phyloP scores from a whole-genome alignment of 805 yeast species.

The Middelhovenomyces tepae region DNA sequence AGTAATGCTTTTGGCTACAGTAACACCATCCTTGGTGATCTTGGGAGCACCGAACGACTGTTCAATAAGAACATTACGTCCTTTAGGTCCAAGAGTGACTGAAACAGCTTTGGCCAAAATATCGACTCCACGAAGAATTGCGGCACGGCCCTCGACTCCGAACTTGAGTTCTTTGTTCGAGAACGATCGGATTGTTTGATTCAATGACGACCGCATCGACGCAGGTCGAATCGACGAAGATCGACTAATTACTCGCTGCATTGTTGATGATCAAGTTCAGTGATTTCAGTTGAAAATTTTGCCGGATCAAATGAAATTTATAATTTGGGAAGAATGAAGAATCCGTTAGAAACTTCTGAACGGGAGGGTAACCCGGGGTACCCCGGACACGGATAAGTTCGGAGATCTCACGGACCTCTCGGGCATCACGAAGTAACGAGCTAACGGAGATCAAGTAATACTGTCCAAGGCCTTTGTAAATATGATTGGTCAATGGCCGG shows the following conservation, averaged over 20 bases:
- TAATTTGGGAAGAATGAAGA: no score
- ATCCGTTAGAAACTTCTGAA: no score
- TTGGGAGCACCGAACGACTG: constrained; percentile 96
- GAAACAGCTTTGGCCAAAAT: constrained; percentile 93
- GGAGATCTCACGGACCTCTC: no score
- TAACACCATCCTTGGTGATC: constrained; percentile 98
- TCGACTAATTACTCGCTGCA: constrained; percentile 18
- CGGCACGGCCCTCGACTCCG: constrained; percentile 96
- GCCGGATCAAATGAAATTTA: no score
- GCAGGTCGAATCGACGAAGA: constrained; percentile 14
- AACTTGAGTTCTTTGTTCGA: constrained; percentile 88
- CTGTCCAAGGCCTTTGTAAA: no score
- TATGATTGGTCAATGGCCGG: no score
- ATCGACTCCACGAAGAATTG: constrained; percentile 87
- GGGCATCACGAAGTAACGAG: no score
- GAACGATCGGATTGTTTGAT: constrained; percentile 26
- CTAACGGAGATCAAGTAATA: no score
- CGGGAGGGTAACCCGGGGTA: no score
- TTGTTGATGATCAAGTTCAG: constrained; percentile 5
- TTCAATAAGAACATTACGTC: constrained; percentile 93
- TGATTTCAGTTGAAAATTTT: no score
- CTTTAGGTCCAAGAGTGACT: constrained; percentile 95
- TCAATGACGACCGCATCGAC: constrained; percentile 12
- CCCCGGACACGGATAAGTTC: no score
- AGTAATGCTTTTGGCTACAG: constrained; percentile 82